A percentile compares a stretch with the other conserved stretches of the same genome.
phyloP scores from a whole-genome alignment of 208 protist genomes.

The Trypanosomatidae sp. region DNA sequence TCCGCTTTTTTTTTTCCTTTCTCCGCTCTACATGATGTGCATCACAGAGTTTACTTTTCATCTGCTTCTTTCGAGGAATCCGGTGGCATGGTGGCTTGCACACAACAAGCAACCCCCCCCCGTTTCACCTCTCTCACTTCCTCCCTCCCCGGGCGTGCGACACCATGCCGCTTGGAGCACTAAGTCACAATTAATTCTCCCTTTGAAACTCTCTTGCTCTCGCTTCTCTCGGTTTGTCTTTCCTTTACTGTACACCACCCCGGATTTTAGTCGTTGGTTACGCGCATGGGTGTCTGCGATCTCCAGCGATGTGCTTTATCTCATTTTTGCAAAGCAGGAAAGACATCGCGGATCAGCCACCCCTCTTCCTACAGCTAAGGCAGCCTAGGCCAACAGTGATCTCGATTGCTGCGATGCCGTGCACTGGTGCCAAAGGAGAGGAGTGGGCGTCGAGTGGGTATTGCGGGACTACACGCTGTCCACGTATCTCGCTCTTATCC shows the following conservation, averaged over 20 bases:
- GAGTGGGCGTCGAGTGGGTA: not conserved
- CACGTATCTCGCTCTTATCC: not conserved
- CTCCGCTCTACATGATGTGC: not conserved
- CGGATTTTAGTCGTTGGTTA: not conserved
- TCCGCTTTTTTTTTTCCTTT: not conserved
- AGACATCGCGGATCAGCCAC: not conserved
- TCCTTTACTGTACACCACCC: not conserved
- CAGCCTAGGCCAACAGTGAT: not conserved
- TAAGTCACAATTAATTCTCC: not conserved
- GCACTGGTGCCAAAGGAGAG: not conserved
- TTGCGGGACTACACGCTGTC: not conserved
- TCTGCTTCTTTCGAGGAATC: not conserved
- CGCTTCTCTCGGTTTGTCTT: not conserved
- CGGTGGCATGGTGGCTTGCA: not conserved
- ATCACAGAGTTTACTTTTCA: not conserved
- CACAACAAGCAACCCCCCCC: not conserved
- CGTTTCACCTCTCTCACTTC: not conserved
- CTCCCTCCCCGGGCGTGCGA: not conserved
- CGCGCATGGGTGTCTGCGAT: not conserved
- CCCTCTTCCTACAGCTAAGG: not conserved
- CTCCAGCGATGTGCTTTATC: not conserved
- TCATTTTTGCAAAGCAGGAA: not conserved
- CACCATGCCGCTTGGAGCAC: not conserved
- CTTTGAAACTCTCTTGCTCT: slow-evolving; percentile 1
- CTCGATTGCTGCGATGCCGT: not conserved